Base-by-base conservation (phyloP, 345 rosid species). In the Eucalyptus erythrocorys region DNA sequence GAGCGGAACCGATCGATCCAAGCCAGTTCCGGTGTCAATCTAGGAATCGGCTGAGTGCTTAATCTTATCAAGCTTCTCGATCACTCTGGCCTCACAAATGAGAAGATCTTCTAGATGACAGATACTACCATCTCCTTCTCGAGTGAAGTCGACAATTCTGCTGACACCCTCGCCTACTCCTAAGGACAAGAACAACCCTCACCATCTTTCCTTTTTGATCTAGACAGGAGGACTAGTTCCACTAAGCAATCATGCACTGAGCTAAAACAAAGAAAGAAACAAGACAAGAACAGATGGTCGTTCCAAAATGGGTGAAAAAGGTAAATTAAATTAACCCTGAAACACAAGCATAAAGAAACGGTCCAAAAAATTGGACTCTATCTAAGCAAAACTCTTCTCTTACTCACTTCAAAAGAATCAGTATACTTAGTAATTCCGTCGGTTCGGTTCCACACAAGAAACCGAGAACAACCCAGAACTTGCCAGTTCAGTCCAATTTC, bases 131-230 rank as follows among this genome's bases (percentile, higher is more conserved):
- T 95, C 91, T 94, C 93, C 97, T 89, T 95, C 98, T 90, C 96
- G 99, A 85, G 94, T 53, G 88, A 98, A 96, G 91, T 88, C 71
- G 88, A 98, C 86, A 37, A 95, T 96, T 68, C 95, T 98, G n/a
- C 87, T 87, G 53, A 95, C 96, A 90, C 96, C 97, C 92, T 94
- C 96, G 30, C 26, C 92, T 93, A 89, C 95, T 92, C 87, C 90
- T 90, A 88, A 96, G 93, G 81, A 96, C 97, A 11, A 93, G 95
- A 3, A 95, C 98, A 27, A 95, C 99, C 91, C 97, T 98, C 92
- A 90, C 97, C 96, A 98, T 97, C 50, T 88, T 94, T 88, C 85
- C 80, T 32, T 95, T 95, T 98, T 95, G 95, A 95, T 96, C 99
- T 94, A 90, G 43, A 87, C 42, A 87, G 42, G 13, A 90, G 61